phyloP scores from a whole-genome alignment of 2,329 filamentous ascomycete species.

The Keithomyces neogunnii region DNA sequence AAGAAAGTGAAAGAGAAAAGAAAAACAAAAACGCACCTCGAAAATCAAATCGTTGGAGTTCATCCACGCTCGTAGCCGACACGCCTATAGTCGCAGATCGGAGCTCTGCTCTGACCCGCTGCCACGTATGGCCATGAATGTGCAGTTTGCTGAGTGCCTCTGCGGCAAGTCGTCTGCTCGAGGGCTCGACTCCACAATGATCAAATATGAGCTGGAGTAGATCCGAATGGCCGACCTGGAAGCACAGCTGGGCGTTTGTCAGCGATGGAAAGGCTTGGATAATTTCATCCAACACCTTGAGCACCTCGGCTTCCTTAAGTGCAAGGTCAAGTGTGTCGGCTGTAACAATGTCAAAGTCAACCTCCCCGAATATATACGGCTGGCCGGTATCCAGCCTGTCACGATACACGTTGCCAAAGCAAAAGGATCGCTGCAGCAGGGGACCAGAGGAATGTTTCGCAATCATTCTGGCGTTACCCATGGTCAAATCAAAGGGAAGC shows the following conservation, averaged over 20 bases:
- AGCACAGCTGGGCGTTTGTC: slow-evolving; percentile 66
- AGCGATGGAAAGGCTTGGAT: slow-evolving; percentile 72
- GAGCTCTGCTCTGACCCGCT: slow-evolving; percentile 73
- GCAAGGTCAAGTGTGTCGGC: slow-evolving; percentile 72
- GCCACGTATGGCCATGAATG: slow-evolving; percentile 70
- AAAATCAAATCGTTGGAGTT: slow-evolving; percentile 86
- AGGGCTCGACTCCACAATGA: slow-evolving; percentile 68
- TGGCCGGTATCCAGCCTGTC: slow-evolving; percentile 72
- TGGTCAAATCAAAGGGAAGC: slow-evolving; percentile 85
- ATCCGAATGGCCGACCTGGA: slow-evolving; percentile 83
- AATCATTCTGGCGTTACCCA: slow-evolving; percentile 78
- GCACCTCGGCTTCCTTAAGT: slow-evolving; percentile 83
- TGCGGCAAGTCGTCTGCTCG: slow-evolving; percentile 63
- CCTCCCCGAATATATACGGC: slow-evolving; percentile 75
- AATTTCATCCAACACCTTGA: slow-evolving; percentile 93
- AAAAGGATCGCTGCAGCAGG: slow-evolving; percentile 66
- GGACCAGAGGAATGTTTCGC: slow-evolving; percentile 58
- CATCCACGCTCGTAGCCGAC: slow-evolving; percentile 82
- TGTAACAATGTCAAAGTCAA: slow-evolving; percentile 95
- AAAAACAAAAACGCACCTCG: slow-evolving; percentile 43
- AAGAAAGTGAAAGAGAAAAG: too few relatives aligned
- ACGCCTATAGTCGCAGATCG: slow-evolving; percentile 74
- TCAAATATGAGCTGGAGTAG: slow-evolving; percentile 84
- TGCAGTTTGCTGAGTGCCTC: slow-evolving; percentile 83
- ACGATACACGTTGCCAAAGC: slow-evolving; percentile 82